Evolutionary conservation across 495 filamentous ascomycete species (phyloP).

Genomic region (Penicillium antarcticum): DNA sequence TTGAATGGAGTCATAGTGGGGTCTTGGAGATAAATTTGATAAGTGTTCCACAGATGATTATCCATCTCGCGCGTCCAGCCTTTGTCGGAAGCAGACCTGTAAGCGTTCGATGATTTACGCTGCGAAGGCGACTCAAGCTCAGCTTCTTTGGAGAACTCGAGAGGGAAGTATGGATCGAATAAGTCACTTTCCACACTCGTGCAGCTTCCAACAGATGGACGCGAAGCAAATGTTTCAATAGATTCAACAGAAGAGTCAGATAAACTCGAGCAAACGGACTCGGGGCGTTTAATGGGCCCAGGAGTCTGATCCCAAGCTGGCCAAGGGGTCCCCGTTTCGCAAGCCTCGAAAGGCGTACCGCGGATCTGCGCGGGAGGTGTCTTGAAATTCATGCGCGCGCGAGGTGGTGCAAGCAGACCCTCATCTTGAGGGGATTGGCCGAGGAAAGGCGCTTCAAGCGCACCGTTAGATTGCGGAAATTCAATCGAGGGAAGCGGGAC

Average conservation of each 20-base stretch:
- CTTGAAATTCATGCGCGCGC: constrained; percentile 53
- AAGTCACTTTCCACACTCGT: constrained; percentile 64
- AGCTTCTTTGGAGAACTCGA: constrained; percentile 37
- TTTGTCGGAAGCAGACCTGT: constrained; percentile 13
- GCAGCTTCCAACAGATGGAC: constrained; percentile 62
- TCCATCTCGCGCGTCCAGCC: constrained; percentile 87
- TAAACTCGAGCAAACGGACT: constrained; percentile 57
- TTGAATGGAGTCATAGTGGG: constrained; percentile 93
- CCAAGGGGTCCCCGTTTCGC: constrained; percentile 25
- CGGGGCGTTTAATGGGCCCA: constrained; percentile 48
- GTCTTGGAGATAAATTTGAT: constrained; percentile 82
- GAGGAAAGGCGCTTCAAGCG: constrained; percentile 15
- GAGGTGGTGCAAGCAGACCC: constrained; percentile 48
- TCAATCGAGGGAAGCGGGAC: constrained; percentile 61
- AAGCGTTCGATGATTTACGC: constrained; percentile 10
- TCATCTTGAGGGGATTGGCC: constrained; percentile 31
- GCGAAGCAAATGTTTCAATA: constrained; percentile 60
- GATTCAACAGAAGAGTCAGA: constrained; percentile 72
- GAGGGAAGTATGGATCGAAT: constrained; percentile 53
- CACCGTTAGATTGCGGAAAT: constrained; percentile 32
- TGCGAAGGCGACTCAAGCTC: constrained; percentile 32
- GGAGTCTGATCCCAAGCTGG: constrained; percentile 32
- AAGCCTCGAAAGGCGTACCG: constrained; percentile 30
- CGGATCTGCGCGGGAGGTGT: constrained; percentile 60
- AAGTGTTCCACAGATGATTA: constrained; percentile 89